Evolutionary conservation across 805 yeast species (phyloP).

Genomic region (Kluyveromyces aestuarii): DNA sequence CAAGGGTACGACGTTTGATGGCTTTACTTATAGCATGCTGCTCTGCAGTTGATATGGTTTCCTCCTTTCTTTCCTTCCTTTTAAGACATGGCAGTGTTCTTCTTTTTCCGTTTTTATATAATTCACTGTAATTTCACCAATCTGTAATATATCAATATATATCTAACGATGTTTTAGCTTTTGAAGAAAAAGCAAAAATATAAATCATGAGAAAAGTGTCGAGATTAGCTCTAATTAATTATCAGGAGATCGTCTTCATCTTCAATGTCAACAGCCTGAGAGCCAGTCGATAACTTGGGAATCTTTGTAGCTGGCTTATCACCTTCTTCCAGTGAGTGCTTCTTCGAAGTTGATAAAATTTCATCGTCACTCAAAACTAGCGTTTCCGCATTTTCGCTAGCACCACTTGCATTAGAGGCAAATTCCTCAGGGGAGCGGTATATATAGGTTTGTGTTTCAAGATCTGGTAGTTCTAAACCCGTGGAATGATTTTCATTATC

Average conservation of each 20-base stretch:
- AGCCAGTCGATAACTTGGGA: not conserved
- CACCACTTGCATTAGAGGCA: not conserved
- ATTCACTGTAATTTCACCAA: no score
- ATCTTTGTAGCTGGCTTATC: constrained; percentile 3
- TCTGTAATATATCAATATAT: no score
- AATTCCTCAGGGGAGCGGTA: constrained; percentile 16
- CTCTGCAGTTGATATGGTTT: no score
- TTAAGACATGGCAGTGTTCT: no score
- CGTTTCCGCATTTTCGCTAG: not conserved
- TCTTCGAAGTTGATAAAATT: constrained; percentile 6
- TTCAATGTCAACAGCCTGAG: constrained; percentile 9
- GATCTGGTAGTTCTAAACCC: constrained; percentile 25
- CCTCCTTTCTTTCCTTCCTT: no score
- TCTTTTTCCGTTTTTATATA: no score
- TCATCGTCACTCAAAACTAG: not conserved
- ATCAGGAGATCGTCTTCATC: constrained; percentile 9
- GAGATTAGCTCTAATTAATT: constrained; percentile 4
- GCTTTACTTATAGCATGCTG: no score
- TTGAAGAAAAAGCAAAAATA: not conserved
- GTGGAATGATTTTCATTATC: constrained; percentile 8
- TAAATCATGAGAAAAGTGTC: not conserved
- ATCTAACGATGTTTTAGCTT: not conserved
- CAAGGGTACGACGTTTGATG: no score
- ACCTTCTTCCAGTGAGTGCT: constrained; percentile 14
- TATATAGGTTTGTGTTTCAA: constrained; percentile 11